Percentiles rank a stretch among this genome's conserved stretches.
Evolutionary conservation across 2,329 filamentous ascomycete species (phyloP).

Genomic region (Aspergillus tubingensis): DNA sequence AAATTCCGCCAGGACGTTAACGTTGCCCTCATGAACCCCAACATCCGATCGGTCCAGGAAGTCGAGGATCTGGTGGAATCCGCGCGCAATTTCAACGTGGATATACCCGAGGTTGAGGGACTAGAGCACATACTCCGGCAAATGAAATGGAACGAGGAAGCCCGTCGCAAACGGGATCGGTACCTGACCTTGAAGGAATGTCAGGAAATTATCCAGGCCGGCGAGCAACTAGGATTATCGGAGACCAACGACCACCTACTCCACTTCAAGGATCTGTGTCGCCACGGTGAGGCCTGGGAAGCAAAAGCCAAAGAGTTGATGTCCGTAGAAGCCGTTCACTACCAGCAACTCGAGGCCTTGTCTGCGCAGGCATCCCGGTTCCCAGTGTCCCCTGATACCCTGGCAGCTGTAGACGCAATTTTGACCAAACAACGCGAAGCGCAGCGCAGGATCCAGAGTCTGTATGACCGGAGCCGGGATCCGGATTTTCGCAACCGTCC

Average conservation of each 20-base stretch:
- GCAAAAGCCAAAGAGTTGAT: slow-evolving; percentile 90
- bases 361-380: slow-evolving; percentile 78
- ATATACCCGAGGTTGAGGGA: slow-evolving; percentile 82
- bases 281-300: slow-evolving; percentile 84
- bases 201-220: slow-evolving; percentile 73
- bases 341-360: slow-evolving; percentile 88
- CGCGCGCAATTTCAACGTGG: slow-evolving; percentile 85
- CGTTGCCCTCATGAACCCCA: slow-evolving; percentile 67
- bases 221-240: slow-evolving; percentile 73
- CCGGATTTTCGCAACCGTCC: slow-evolving; percentile 77
- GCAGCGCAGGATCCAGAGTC: slow-evolving; percentile 79
- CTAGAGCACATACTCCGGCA: slow-evolving; percentile 80
- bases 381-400: slow-evolving; percentile 79
- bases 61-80: slow-evolving; percentile 90
- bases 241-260: slow-evolving; percentile 77
- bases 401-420: slow-evolving; percentile 83
- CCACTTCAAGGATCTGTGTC: slow-evolving; percentile 73
- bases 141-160: slow-evolving; percentile 84
- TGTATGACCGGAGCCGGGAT: slow-evolving; percentile 76
- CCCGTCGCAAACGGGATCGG: slow-evolving; percentile 64
- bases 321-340: slow-evolving; percentile 86
- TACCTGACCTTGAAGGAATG: slow-evolving; percentile 78
- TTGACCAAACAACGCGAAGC: slow-evolving; percentile 94
- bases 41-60: slow-evolving; percentile 66
- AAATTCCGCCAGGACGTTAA: slow-evolving; percentile 78